Evolutionary conservation across 106 monocot genomes (phyloP).

Genomic region (Vanilla planifolia): DNA sequence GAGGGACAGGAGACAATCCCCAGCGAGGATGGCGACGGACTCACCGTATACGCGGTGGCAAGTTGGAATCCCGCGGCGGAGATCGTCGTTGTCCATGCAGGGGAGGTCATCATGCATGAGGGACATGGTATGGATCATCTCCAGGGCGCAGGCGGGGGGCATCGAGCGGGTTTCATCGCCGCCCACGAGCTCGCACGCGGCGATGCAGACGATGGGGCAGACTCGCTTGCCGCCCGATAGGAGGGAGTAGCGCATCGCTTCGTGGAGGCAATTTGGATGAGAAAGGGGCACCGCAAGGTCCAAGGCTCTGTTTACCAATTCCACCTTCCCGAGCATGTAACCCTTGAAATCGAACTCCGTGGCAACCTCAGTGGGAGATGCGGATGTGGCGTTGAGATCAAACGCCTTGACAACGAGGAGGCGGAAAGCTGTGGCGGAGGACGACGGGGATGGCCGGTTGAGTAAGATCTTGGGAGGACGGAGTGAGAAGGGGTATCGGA

Average conservation of each 20-base stretch:
- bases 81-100: slow-evolving; percentile 68
- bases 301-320: slow-evolving; percentile 34
- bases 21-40: slow-evolving; percentile 55
- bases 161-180: slow-evolving; percentile 27
- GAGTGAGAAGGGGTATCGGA: no score
- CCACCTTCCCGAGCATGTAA: slow-evolving; percentile 42
- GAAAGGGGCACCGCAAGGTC: slow-evolving; percentile 30
- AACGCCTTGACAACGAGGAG: background rate
- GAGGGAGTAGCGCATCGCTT: slow-evolving; percentile 72
- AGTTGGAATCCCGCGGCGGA: slow-evolving; percentile 56
- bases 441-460: background rate
- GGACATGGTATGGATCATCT: slow-evolving; percentile 81
- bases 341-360: slow-evolving; percentile 51
- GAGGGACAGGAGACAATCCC: slow-evolving; percentile 58
- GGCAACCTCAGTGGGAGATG: no score
- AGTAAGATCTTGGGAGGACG: no score
- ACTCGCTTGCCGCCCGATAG: slow-evolving; percentile 64
- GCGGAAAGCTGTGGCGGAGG: background rate
- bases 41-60: slow-evolving; percentile 56
- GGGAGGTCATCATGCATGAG: slow-evolving; percentile 76
- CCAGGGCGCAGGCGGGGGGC: slow-evolving; percentile 40
- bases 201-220: slow-evolving; percentile 51
- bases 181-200: slow-evolving; percentile 49
- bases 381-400: background rate
- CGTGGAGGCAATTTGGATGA: slow-evolving; percentile 35